Conservation (phyloP, 805 yeast genomes). For the Dipodascus geniculatus region DNA sequence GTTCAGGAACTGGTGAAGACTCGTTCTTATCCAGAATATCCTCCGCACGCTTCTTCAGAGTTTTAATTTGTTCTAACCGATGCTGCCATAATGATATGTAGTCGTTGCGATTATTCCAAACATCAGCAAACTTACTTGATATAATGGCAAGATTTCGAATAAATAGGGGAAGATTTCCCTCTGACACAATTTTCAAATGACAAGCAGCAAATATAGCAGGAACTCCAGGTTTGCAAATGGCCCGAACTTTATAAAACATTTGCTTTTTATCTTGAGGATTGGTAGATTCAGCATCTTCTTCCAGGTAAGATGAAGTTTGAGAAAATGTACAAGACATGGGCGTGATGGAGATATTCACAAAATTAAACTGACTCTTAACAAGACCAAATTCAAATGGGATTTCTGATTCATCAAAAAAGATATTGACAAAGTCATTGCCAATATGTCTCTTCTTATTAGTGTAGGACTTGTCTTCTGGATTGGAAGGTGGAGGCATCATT, state of each 20-base stretch:
- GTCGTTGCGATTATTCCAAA: constrained; percentile 54
- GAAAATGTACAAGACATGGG: constrained; percentile 36
- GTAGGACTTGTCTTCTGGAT: constrained; percentile 30
- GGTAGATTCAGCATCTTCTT: neutral
- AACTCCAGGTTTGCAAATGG: constrained; percentile 53
- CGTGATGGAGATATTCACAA: constrained; percentile 64
- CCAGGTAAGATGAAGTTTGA: constrained; percentile 7
- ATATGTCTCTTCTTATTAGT: constrained; percentile 69
- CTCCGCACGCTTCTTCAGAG: constrained; percentile 25
- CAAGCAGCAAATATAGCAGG: constrained; percentile 70
- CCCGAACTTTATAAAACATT: constrained; percentile 44
- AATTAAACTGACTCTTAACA: constrained; percentile 70
- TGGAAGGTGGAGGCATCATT: constrained; percentile 49
- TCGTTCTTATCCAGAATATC: neutral
- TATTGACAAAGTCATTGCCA: constrained; percentile 74
- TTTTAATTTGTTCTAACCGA: constrained; percentile 44
- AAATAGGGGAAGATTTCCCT: constrained; percentile 45
- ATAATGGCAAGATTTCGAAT: constrained; percentile 55
- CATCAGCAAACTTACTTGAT: constrained; percentile 61
- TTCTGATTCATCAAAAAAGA: constrained; percentile 70
- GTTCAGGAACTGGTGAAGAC: neutral
- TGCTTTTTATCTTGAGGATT: constrained; percentile 1
- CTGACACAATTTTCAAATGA: constrained; percentile 60
- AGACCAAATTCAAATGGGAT: constrained; percentile 55
- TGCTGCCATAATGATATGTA: constrained; percentile 58